phyloP scores from a whole-genome alignment of 306 rosid species.

The Cucurbita maxima region DNA sequence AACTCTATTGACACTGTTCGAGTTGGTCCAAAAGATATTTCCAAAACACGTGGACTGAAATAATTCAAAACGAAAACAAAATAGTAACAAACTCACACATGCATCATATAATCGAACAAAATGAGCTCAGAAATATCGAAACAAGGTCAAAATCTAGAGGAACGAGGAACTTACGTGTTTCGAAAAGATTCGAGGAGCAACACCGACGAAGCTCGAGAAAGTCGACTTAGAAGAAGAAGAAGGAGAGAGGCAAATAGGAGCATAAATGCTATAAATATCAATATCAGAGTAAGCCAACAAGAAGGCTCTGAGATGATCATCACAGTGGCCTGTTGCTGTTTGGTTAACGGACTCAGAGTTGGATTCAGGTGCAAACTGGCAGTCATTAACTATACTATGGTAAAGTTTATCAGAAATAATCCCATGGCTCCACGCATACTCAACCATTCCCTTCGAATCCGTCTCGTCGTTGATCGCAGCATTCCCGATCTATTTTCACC shows the following conservation, averaged over 20 bases:
- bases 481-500: slow-evolving; percentile 35
- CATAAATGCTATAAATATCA: slow-evolving; percentile 37
- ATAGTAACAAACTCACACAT: no score
- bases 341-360: not conserved
- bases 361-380: slow-evolving; percentile 10
- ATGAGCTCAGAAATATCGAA: no score
- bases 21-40: no score
- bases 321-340: slow-evolving; percentile 15
- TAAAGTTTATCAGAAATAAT: slow-evolving; percentile 32
- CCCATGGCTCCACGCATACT: slow-evolving; percentile 53
- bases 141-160: no score
- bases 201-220: slow-evolving; percentile 8
- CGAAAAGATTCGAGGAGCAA: slow-evolving; percentile 33
- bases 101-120: no score
- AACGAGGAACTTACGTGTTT: slow-evolving; percentile 22
- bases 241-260: slow-evolving; percentile 25
- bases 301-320: not conserved
- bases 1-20: no score
- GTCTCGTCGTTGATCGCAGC: slow-evolving; percentile 30
- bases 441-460: slow-evolving; percentile 31
- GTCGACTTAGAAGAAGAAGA: not conserved
- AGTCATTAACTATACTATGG: slow-evolving; percentile 13
- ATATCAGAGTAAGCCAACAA: slow-evolving; percentile 20
- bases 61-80: no score
- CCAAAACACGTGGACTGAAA: no score